These are phyloP conservation scores for Apocynum venetum DNA, from an alignment of 257 asterid species.

Conservation along the genomic window DNA sequence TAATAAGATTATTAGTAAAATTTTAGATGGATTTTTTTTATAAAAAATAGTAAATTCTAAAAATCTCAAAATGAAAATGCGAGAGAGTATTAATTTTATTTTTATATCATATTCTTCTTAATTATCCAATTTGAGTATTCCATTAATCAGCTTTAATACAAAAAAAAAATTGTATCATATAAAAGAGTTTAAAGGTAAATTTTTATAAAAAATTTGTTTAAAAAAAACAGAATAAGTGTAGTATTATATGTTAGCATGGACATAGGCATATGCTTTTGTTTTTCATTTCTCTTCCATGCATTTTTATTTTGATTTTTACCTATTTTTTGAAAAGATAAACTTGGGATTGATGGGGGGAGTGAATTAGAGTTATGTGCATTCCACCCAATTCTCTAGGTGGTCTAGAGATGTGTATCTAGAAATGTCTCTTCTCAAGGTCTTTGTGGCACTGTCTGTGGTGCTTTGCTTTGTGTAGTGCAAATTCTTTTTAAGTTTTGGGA, in stretches of 20 bases:
- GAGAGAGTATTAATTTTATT: too few relatives aligned
- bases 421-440: slow-evolving; percentile 54
- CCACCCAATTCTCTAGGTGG: slow-evolving; percentile 36
- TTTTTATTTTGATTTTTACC: not conserved
- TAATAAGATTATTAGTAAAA: too few relatives aligned
- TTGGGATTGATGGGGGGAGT: slow-evolving; percentile 48
- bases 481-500: slow-evolving; percentile 40
- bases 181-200: too few relatives aligned
- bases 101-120: too few relatives aligned
- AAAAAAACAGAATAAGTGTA: too few relatives aligned
- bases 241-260: not conserved
- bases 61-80: too few relatives aligned
- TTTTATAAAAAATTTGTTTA: too few relatives aligned
- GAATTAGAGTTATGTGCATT: not conserved
- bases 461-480: slow-evolving; percentile 29
- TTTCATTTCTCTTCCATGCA: not conserved
- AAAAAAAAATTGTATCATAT: too few relatives aligned
- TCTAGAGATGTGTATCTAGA: slow-evolving; percentile 30
- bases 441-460: slow-evolving; percentile 36
- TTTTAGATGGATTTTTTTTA: too few relatives aligned
- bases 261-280: not conserved
- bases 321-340: not conserved
- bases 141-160: too few relatives aligned
- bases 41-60: too few relatives aligned
- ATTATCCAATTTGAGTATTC: too few relatives aligned